Evolutionary conservation across 2,329 filamentous ascomycete genomes (phyloP), one percentile per base, ranked within the genome.

Genomic region (Botrytis fabae): DNA sequence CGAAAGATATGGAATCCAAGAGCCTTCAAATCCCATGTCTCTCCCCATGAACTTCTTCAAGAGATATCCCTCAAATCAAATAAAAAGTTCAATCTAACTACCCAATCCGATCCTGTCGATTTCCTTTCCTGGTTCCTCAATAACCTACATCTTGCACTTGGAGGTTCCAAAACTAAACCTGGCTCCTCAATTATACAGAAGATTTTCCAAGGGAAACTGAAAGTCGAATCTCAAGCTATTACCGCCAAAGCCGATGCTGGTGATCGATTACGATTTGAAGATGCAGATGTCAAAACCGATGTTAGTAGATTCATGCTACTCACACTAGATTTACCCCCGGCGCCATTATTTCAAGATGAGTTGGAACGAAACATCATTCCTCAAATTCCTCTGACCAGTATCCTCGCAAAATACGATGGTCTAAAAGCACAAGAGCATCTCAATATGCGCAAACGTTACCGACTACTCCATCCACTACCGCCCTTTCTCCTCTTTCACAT

Each of bases 41-140:
- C 95, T 16, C 96, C 96, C 0, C 96, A 99, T 85, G 96, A 99
- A 83, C 88, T 99, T 44, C 90, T 99, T 1, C 96, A 99, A 83
- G 95, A 98, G 81, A 93, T 99, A 76, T 93, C 95, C 1, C 85
- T 98, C 60, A 91, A 91, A 66, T 98, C 95, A 46, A 95, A 92
- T 78, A 98, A 98, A 83, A 93, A 93, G 75, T 99, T 97, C 84
- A 96, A 92, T 8, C 86, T 98, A 66, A 97, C 94, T 0, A 86
- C 90, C 42, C 96, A 98, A 84, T 96, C 95, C 32, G 96, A 99
- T 81, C 96, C 96, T 0, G 94, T 97, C 74, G 96, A 99, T 64
- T 98, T 99, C 80, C 86, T 99, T 63, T 95, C 93, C 40, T 99
- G 96, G 96, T 98, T 98, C 81, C 88, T 99, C 72, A 98, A 99